phyloP scores from a whole-genome alignment of 805 yeast species.

The Ogataea wickerhamii region DNA sequence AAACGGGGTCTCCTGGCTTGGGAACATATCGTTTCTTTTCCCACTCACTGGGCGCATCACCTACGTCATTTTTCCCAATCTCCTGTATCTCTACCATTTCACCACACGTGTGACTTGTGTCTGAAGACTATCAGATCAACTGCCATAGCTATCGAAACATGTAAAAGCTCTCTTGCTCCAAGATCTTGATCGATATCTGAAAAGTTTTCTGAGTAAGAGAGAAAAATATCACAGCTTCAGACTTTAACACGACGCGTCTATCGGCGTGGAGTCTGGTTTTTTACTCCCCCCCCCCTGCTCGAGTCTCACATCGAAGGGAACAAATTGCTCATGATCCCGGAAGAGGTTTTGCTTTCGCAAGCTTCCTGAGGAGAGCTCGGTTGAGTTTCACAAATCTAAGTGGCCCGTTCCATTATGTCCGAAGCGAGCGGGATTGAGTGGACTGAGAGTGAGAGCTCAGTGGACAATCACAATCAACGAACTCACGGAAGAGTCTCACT shows the following conservation, averaged over 20 bases:
- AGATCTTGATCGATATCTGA: too few species aligned
- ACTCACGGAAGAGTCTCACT: neutral
- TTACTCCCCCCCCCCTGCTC: neutral
- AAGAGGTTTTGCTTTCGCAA: too few species aligned
- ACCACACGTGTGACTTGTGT: too few species aligned
- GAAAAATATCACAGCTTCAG: neutral
- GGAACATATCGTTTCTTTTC: conserved; percentile 28
- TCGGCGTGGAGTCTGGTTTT: neutral
- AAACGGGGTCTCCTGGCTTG: conserved; percentile 57
- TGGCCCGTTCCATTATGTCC: too few species aligned
- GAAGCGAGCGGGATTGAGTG: too few species aligned
- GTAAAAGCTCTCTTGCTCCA: neutral
- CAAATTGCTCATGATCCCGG: too few species aligned
- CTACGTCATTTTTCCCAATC: conserved; percentile 20
- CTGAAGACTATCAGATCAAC: too few species aligned
- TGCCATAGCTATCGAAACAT: neutral
- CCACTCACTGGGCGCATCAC: conserved; percentile 30
- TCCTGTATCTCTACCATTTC: conserved; percentile 34
- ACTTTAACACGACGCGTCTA: neutral
- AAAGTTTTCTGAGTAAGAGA: too few species aligned
- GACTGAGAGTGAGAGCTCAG: too few species aligned
- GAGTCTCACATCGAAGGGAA: too few species aligned
- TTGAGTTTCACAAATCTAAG: too few species aligned
- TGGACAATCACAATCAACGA: neutral
- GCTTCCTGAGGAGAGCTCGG: too few species aligned